These are phyloP conservation scores for Pleurotus platypus DNA, from an alignment of 768 basidiomycete genomes.

Conservation along the genomic window DNA sequence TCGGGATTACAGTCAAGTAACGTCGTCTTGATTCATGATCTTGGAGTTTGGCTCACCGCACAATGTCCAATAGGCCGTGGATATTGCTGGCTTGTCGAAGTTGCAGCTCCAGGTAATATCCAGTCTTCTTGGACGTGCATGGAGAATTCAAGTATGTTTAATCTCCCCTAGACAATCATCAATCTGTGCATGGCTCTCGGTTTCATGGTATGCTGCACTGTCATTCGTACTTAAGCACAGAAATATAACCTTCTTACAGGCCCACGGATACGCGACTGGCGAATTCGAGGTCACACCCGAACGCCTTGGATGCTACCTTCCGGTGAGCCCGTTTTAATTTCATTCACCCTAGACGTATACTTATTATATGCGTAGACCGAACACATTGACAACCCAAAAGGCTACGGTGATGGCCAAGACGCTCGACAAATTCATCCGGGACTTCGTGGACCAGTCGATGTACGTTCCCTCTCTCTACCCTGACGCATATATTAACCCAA, in stretches of 20 bases:
- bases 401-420: conserved; percentile 83
- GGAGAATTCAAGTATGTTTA: background rate
- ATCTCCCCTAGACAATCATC: conserved; percentile 63
- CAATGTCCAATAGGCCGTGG: conserved; percentile 56
- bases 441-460: conserved; percentile 81
- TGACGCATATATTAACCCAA: background rate
- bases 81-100: conserved; percentile 77
- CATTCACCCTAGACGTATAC: too few species aligned
- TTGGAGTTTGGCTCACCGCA: background rate
- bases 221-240: background rate
- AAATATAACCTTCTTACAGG: conserved; percentile 31
- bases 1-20: conserved; percentile 79
- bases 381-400: conserved; percentile 93
- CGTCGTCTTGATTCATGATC: background rate
- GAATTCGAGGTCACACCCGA: conserved; percentile 87
- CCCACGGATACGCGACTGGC: conserved; percentile 75
- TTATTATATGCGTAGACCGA: conserved; percentile 45
- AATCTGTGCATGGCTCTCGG: conserved; percentile 89
- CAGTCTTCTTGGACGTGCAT: background rate
- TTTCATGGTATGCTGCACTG: conserved; percentile 57
- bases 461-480: conserved; percentile 21
- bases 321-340: conserved; percentile 38
- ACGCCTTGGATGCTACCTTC: conserved; percentile 81
- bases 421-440: conserved; percentile 72
- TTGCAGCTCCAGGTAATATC: conserved; percentile 56